These are phyloP conservation scores for Scleroderma bovista DNA, from an alignment of 768 basidiomycete species.

Conservation along the genomic window DNA sequence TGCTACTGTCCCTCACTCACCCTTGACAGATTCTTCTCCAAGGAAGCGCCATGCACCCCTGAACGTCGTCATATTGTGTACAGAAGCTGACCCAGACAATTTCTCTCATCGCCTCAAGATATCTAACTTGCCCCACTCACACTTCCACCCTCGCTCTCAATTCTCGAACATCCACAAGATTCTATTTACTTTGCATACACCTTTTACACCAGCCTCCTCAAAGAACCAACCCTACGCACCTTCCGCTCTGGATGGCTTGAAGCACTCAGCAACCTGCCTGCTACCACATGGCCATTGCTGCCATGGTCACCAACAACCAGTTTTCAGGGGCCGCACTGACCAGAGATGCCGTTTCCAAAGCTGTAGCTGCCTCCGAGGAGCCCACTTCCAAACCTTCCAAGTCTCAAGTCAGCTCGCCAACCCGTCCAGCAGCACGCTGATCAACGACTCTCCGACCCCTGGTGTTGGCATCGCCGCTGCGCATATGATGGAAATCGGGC, in stretches of 20 bases:
- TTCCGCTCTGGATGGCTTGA: conserved; percentile 92
- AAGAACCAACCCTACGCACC: conserved; percentile 62
- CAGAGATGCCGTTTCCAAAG: conserved; percentile 48
- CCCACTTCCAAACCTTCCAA: conserved; percentile 32
- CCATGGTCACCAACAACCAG: conserved; percentile 56
- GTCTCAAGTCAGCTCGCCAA: conserved; percentile 33
- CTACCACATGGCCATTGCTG: conserved; percentile 92
- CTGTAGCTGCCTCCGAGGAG: conserved; percentile 25
- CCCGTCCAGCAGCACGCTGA: conserved; percentile 46
- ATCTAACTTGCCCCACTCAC: conserved; percentile 43
- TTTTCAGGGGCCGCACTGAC: conserved; percentile 44
- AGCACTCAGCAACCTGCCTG: conserved; percentile 94
- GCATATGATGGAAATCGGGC: conserved; percentile 75
- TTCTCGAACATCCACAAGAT: conserved; percentile 91
- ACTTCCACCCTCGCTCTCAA: conserved; percentile 49
- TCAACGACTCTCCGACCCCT: conserved; percentile 61
- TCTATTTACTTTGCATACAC: conserved; percentile 95
- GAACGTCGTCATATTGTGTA: conserved; percentile 31
- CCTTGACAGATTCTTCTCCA: conserved; percentile 20
- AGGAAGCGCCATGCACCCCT: conserved; percentile 31
- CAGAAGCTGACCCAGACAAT: conserved; percentile 63
- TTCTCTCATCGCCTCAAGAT: conserved; percentile 70
- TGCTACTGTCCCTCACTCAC: conserved; percentile 20
- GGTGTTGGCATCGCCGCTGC: conserved; percentile 87
- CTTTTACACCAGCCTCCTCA: conserved; percentile 86